Evolutionary conservation across 306 rosid species (phyloP), one percentile per base, ranked within the genome.

Genomic region (Hippophae tibetana): DNA sequence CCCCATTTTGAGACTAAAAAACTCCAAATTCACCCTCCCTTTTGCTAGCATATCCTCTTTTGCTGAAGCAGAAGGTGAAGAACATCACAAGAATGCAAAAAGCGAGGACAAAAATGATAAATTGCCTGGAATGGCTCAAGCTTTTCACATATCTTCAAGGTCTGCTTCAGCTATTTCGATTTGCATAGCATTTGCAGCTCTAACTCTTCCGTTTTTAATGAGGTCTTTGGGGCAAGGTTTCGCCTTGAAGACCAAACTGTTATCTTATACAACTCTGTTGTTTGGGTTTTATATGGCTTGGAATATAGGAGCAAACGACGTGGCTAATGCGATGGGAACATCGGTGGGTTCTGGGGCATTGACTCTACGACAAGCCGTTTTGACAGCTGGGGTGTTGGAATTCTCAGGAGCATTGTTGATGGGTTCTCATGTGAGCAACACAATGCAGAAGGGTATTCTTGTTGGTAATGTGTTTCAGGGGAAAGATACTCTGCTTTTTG

Each of bases 281-380:
- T 84, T 84, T 58, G 99, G 97, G n/a, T 88, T 93, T 42, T 93
- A 93, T 76, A 93, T 93, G 99, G 99, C 97, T 41, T 93, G 99
- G 99, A 93, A 93, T 68, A 93, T 93, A 14, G 99, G 99, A 10
- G 97, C 99, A 25, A 93, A 93, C 52, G 99, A 93, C 52, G 99
- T 93, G 68, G 99, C 99, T 0, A 93, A 93, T 66, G 99, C 99
- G 1, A 93, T 93, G 99, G 99, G 99, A 3, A 93, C 99, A 7
- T 93, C 97, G 6, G 99, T 88, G 44, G 99, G 99, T 0, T 93
- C 99, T 0, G 99, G 99, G 3, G 99, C 99, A 1, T 52, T 93
- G 80, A 63, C 94, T 10, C 75, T 93, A 3, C 60, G 95, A 51
- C 99, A 93, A 65, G 99, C 99, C 1, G 97, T 88, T 55, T 0